phyloP scores from a whole-genome alignment of 805 yeast species.

The Spencermartinsiella europaea region DNA sequence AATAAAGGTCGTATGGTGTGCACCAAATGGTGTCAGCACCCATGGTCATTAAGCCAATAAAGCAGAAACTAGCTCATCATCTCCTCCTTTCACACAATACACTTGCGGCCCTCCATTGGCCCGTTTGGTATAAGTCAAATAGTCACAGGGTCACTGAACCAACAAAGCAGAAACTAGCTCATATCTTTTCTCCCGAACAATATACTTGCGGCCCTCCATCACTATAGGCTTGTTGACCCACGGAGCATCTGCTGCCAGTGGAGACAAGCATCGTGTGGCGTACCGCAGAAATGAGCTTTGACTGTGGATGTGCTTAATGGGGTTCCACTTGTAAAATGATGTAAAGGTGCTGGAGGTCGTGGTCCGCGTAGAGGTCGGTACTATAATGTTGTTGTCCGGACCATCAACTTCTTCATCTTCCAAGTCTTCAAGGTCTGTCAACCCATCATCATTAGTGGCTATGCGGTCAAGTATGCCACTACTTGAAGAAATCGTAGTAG shows the following conservation, averaged over 20 bases:
- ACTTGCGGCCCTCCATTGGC: no score
- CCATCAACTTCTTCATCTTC: slow-evolving; percentile 1
- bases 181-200: slow-evolving; percentile 17
- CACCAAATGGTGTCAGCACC: no score
- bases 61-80: no score
- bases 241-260: slow-evolving; percentile 19
- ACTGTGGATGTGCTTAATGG: slow-evolving; percentile 8
- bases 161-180: no score
- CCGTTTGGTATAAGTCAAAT: no score
- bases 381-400: background rate
- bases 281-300: slow-evolving; percentile 15
- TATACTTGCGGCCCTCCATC: slow-evolving; percentile 18
- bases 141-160: no score
- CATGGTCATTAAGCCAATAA: no score
- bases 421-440: background rate
- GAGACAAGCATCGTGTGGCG: slow-evolving; percentile 23
- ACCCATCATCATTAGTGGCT: slow-evolving; percentile 4
- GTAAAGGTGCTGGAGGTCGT: slow-evolving; percentile 9
- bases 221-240: slow-evolving; percentile 23
- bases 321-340: slow-evolving; percentile 18
- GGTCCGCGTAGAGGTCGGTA: slow-evolving; percentile 3
- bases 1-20: no score
- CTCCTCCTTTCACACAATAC: no score
- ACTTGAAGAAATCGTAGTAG: slow-evolving; percentile 1
- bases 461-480: background rate